Base-by-base conservation (phyloP, 441 rosid species). In the Aleurites moluccanus region DNA sequence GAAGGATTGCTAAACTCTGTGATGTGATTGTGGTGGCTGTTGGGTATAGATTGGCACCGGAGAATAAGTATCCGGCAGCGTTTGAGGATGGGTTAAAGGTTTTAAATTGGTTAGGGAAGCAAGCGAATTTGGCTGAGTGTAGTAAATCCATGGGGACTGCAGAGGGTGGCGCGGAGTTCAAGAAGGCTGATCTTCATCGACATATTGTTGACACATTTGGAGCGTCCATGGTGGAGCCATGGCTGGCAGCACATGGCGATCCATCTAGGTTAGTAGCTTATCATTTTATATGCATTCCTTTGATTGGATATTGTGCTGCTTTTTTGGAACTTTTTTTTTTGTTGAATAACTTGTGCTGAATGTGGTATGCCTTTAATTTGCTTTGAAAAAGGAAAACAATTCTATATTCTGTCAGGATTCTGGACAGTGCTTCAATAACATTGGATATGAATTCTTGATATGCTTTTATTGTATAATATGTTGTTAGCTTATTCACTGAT, bases 211-310 rank as follows among this genome's bases (percentile, higher is more conserved):
- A 96, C 78, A 76, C 90, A 1, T 92, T 96, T 56, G 99, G 99
- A 49, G 94, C 97, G 16, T 91, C 98, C 1, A 86, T 93, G 97
- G 99, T 93, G 64, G 99, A 96, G 82, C 99, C 98, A 0, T 96
- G 99, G 99, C 75, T 96, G 16, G 97, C 97, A 6, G 92, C 97
- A 44, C 99, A 96, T 45, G 99, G 90, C 0, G 99, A 96, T 87
- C 96, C 89, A 20, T 89, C 97, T 79, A 96, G 99, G 99, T 96
- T 65, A 59, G 28, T 49, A 3, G 28, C 7, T 28, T 69, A 10
- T 25, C 16, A 38, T n/a, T n/a, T n/a, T n/a, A n/a, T n/a, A n/a
- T n/a, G n/a, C n/a, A n/a, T n/a, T n/a, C n/a, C n/a, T n/a, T n/a
- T n/a, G n/a, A n/a, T 45, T 56, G 65, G 4, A 0, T 75, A 10